These are phyloP conservation scores for Carpinus viminea DNA, from an alignment of 306 rosid species.

Conservation along the genomic window DNA sequence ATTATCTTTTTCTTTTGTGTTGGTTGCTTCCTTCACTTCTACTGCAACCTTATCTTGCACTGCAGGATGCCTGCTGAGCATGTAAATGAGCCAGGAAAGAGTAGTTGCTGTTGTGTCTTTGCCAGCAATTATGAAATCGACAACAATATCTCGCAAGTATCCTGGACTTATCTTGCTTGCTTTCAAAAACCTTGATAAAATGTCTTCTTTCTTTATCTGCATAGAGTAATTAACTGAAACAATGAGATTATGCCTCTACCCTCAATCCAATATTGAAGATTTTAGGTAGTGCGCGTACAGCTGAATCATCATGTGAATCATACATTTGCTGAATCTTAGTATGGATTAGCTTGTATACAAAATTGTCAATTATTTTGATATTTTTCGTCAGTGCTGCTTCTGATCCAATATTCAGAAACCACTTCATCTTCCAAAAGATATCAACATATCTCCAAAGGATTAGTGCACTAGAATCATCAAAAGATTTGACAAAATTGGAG, in stretches of 20 bases:
- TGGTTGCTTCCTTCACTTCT: constrained; percentile 57
- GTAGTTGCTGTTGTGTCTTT: constrained; percentile 74
- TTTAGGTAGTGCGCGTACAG: constrained; percentile 37
- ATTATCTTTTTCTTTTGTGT: constrained; percentile 31
- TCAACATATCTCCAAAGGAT: constrained; percentile 66
- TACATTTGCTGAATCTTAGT: constrained; percentile 48
- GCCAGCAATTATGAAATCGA: constrained; percentile 66
- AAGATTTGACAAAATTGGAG: constrained; percentile 50
- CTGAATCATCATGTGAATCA: constrained; percentile 32
- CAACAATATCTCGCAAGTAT: constrained; percentile 63
- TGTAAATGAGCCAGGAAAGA: constrained; percentile 70
- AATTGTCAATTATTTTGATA: constrained; percentile 42
- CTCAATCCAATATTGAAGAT: constrained; percentile 15
- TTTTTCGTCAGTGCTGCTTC: constrained; percentile 51
- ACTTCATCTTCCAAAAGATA: constrained; percentile 68
- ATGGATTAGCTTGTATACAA: constrained; percentile 53
- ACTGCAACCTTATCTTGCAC: constrained; percentile 58
- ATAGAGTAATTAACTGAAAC: neutral
- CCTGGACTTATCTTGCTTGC: constrained; percentile 33
- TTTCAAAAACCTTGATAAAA: constrained; percentile 68
- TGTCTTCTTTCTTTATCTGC: constrained; percentile 58
- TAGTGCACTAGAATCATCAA: constrained; percentile 60
- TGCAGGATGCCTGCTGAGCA: constrained; percentile 63
- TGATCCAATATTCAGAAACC: constrained; percentile 63
- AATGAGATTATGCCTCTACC: constrained; percentile 1